phyloP scores from a whole-genome alignment of 2,329 filamentous ascomycete species.

The Exophiala aquamarina region DNA sequence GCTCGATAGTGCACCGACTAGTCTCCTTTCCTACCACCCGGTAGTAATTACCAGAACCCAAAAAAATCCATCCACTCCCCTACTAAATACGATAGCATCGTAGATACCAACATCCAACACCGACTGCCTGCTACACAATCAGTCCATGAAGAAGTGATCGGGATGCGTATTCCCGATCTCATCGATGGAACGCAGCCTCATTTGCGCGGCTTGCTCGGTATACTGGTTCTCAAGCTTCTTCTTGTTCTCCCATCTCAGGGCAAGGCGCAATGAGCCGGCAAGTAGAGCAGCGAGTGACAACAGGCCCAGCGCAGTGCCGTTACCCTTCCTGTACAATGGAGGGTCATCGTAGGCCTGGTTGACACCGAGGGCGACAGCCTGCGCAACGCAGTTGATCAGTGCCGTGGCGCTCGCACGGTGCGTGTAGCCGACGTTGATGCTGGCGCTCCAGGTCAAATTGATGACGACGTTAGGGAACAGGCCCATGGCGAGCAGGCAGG shows the following conservation, averaged over 20 bases:
- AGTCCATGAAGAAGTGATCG: constrained; percentile 9
- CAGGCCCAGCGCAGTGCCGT: constrained; percentile 8
- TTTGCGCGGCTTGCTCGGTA: background rate
- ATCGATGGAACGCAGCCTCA: constrained; percentile 10
- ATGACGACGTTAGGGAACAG: constrained; percentile 17
- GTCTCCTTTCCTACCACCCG: too few relatives aligned
- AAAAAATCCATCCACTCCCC: too few relatives aligned
- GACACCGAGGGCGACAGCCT: constrained; percentile 12
- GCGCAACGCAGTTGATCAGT: constrained; percentile 15
- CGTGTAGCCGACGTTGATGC: constrained; percentile 19
- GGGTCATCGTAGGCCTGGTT: constrained; percentile 20
- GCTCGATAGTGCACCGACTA: too few relatives aligned
- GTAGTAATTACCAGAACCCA: too few relatives aligned
- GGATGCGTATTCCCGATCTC: constrained; percentile 14
- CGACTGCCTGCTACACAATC: too few relatives aligned
- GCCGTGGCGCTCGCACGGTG: constrained; percentile 16
- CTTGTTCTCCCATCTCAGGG: constrained; percentile 11
- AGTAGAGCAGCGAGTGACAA: constrained; percentile 1
- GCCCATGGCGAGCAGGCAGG: constrained; percentile 12
- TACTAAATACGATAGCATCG: too few relatives aligned
- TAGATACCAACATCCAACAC: too few relatives aligned
- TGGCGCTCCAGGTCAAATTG: constrained; percentile 18
- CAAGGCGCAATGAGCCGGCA: constrained; percentile 1
- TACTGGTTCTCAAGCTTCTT: constrained; percentile 7
- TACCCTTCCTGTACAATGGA: constrained; percentile 15